phyloP scores from a whole-genome alignment of 345 rosid genomes.

The Aquilaria malaccensis region DNA sequence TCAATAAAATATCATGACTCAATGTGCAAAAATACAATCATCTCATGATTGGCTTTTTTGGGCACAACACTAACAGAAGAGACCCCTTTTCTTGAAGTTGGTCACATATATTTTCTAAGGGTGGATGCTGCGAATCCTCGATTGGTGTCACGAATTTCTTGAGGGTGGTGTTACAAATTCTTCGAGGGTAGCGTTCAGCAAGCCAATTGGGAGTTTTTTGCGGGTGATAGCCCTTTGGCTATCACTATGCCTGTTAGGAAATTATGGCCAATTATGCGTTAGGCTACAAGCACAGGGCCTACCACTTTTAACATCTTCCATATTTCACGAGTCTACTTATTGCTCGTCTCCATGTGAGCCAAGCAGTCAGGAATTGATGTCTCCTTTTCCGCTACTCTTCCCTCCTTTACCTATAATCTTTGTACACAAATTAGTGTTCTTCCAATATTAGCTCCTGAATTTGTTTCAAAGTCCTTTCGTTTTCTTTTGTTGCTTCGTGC shows the following conservation, averaged over 20 bases:
- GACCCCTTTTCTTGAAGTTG: no score
- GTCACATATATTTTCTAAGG: no score
- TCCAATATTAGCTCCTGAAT: slow-evolving; percentile 8
- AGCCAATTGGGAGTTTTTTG: no score
- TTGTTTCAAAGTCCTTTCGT: neutral
- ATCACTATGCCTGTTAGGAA: neutral
- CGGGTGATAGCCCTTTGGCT: no score
- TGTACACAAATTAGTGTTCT: slow-evolving; percentile 7
- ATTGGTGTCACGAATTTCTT: no score
- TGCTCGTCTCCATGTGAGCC: slow-evolving; percentile 5
- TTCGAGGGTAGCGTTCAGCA: no score
- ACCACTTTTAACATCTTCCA: slow-evolving; percentile 10
- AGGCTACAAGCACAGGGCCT: slow-evolving; percentile 24
- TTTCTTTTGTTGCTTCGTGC: neutral
- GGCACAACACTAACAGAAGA: no score
- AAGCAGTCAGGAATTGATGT: neutral
- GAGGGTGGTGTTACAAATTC: no score
- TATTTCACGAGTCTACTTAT: slow-evolving; percentile 18
- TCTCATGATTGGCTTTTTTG: no score
- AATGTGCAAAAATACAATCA: no score
- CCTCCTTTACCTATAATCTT: slow-evolving; percentile 4
- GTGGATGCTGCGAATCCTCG: no score
- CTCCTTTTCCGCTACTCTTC: neutral
- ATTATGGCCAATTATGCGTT: neutral
- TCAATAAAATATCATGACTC: no score